Base-by-base conservation (phyloP, 208 protist species). In the Acanthamoeba castellanii region DNA sequence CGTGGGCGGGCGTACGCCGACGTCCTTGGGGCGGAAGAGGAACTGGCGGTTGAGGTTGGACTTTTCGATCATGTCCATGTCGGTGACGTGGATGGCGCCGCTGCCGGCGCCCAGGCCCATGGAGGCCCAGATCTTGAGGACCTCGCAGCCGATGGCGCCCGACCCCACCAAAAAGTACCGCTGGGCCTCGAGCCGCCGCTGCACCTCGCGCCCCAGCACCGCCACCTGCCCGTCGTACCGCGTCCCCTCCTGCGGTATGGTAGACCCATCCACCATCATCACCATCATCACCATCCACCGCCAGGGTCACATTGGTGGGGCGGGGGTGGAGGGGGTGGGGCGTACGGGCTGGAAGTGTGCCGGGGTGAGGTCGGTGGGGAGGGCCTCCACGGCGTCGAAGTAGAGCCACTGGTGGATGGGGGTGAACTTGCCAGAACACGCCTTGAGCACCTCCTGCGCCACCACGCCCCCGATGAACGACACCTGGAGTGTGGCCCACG, bases 51-150 rank as follows among this genome's bases (percentile, higher is more conserved):
- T 99, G 22, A 99, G 97, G 96, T 99, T 99, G 93, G 98, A 99
- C 97, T 99, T 99, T 96, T 99, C 99, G 96, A 99, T 99, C 0
- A 94, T 98, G 96, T 99, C 99, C 98, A 99, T 99, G 97, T 99
- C 99, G 8, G 99, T 99, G 55, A 99, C 98, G 70, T 96, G 97
- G 59, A 99, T 89, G 25, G 22, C 55, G 45, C 96, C 96, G 0
- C 94, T 0, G 45, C 94, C 94, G 42, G 37, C 74, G 30, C 95
- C 96, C 2, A 99, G 25, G 90, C 99, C 99, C 98, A 99, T 99
- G 88, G 99, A 99, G 94, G 99, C 99, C 30, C 85, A 97, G 47
- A 92, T 96, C 82, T 97, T 97, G 8, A 96, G 47, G 52, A 95
- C 61, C 85, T 78, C 81, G 64, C 85, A 95, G 81, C 96, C 96